These are phyloP conservation scores for Mycena capillaripes DNA, from an alignment of 768 basidiomycete species.

Conservation along the genomic window DNA sequence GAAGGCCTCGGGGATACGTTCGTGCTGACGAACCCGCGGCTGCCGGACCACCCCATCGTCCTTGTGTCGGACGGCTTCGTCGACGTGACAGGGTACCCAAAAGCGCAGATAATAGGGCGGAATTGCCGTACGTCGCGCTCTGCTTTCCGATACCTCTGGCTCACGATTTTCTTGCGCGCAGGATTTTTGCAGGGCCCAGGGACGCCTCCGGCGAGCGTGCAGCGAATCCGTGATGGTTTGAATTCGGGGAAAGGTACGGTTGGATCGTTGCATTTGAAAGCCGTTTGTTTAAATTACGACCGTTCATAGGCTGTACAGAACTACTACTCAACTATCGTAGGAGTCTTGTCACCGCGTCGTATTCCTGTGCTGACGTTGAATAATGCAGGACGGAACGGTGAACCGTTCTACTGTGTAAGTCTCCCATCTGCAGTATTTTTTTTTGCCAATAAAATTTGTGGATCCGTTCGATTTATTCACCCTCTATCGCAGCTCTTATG, in stretches of 20 bases:
- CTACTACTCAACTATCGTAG: conserved; percentile 34
- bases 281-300: too few species aligned
- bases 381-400: conserved; percentile 27
- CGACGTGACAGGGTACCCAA: conserved; percentile 32
- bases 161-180: background rate
- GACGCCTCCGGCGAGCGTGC: conserved; percentile 32
- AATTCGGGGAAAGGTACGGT: conserved; percentile 35
- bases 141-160: background rate
- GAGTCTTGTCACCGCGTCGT: background rate
- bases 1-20: conserved; percentile 35
- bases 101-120: conserved; percentile 28
- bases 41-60: conserved; percentile 36
- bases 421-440: background rate
- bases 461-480: too few species aligned
- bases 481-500: conserved; percentile 29
- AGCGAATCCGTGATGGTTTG: conserved; percentile 34
- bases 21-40: conserved; percentile 36
- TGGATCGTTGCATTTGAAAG: too few species aligned
- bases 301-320: conserved; percentile 28
- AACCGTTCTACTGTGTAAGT: conserved; percentile 36
- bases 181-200: conserved; percentile 36
- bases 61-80: conserved; percentile 36
- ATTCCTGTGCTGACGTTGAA: background rate
- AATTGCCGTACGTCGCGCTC: conserved; percentile 28
- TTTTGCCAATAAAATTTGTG: too few species aligned